These are phyloP conservation scores for Akanthomyces dipterigenus DNA, from an alignment of 2,329 filamentous ascomycete species.

Conservation along the genomic window DNA sequence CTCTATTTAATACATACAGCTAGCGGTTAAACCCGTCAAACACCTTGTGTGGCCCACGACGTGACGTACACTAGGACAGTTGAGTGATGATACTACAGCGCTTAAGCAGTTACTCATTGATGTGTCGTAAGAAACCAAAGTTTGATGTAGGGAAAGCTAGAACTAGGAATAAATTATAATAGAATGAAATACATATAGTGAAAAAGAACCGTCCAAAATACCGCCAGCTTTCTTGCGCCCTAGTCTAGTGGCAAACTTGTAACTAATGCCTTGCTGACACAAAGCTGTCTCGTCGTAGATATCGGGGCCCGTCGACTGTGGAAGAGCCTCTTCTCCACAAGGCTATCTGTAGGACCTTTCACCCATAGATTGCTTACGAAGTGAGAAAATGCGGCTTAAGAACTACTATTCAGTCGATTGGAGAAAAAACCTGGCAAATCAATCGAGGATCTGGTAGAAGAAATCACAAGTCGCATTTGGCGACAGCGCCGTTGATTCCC, in stretches of 20 bases:
- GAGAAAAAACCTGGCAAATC: not conserved
- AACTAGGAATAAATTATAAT: not conserved
- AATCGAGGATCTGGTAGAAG: not conserved
- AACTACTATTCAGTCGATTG: not conserved
- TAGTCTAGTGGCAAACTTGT: not conserved
- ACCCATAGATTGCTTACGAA: not conserved
- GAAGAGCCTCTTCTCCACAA: not conserved
- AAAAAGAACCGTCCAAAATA: not conserved
- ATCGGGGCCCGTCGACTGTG: not conserved
- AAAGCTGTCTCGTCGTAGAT: not conserved
- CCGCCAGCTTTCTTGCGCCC: not conserved
- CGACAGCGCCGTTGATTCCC: conserved; percentile 48
- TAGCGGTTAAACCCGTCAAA: too few species aligned
- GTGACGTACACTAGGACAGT: too few species aligned
- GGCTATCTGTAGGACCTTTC: not conserved
- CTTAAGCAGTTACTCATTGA: too few species aligned
- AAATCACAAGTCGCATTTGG: conserved; percentile 8
- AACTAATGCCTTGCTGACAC: not conserved
- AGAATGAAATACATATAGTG: not conserved
- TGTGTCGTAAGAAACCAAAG: not conserved
- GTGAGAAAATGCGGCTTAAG: too few species aligned
- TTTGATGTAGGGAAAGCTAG: not conserved
- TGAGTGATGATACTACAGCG: too few species aligned
- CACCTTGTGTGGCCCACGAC: too few species aligned
- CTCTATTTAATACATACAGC: too few species aligned